These are phyloP conservation scores for Fraxinus americana DNA, from an alignment of 257 asterid species.

Conservation along the genomic window DNA sequence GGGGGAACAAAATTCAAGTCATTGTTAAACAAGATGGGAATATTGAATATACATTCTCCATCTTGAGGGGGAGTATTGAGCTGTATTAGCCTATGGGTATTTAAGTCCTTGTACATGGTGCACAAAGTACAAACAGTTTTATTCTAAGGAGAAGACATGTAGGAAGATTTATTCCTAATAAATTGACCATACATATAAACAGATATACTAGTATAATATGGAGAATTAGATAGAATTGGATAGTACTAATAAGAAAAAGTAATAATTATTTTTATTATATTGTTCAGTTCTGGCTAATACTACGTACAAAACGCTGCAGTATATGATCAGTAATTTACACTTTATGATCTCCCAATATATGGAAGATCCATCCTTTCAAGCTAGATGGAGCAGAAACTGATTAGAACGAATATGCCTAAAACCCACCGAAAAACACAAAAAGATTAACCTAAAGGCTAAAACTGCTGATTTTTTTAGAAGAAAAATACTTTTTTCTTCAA, in stretches of 20 bases:
- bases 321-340: conserved; percentile 20
- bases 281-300: not conserved
- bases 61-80: no score
- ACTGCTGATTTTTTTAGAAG: conserved; percentile 42
- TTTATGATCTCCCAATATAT: conserved; percentile 22
- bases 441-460: conserved; percentile 2
- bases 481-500: conserved; percentile 44
- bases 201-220: not conserved
- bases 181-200: not conserved
- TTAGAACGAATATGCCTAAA: conserved; percentile 16
- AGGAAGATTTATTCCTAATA: conserved; percentile 29
- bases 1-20: no score
- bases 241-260: not conserved
- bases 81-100: no score
- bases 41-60: no score
- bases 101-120: conserved; percentile 1
- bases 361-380: conserved; percentile 31
- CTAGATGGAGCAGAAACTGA: conserved; percentile 13
- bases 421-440: not conserved
- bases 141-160: conserved; percentile 1
- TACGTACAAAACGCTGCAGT: not conserved
- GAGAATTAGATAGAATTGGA: not conserved
- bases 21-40: no score
- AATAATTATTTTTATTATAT: not conserved
- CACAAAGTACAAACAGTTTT: conserved; percentile 27